Percentiles rank a stretch among this genome's conserved stretches.
phyloP scores from a whole-genome alignment of 306 rosid species.

The Vigna nakashimae region DNA sequence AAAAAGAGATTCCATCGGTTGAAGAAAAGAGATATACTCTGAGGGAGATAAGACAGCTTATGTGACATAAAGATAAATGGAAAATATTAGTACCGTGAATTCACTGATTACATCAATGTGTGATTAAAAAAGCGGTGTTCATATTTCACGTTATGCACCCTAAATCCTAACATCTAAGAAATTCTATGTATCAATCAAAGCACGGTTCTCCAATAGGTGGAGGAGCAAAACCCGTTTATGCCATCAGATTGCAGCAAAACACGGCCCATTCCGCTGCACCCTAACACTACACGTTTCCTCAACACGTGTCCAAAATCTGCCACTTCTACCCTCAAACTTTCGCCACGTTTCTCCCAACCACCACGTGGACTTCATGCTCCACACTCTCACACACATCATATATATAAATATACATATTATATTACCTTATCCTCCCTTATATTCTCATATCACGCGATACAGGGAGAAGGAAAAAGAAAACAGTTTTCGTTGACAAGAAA shows the following conservation, averaged over 20 bases:
- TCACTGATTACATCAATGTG: not conserved
- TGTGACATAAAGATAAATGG: conserved; percentile 16
- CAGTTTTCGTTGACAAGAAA: not conserved
- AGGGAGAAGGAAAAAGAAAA: not conserved
- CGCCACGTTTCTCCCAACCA: conserved; percentile 58
- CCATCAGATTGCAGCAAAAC: not conserved
- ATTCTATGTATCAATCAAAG: not conserved
- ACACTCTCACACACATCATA: no score
- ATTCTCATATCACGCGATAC: not conserved
- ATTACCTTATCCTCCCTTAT: conserved; percentile 12
- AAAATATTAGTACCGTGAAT: not conserved
- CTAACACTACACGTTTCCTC: not conserved
- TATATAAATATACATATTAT: not conserved
- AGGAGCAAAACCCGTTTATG: conserved; percentile 37
- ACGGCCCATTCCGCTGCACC: conserved; percentile 35
- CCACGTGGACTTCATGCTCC: conserved; percentile 52
- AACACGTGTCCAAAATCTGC: conserved; percentile 56
- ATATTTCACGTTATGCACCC: not conserved
- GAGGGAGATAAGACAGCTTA: not conserved
- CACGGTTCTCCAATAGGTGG: not conserved
- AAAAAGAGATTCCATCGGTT: not conserved
- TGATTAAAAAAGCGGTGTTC: not conserved
- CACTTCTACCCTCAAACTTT: not conserved
- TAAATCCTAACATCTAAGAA: conserved; percentile 7
- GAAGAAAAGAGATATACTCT: not conserved